A percentile compares a stretch with the other conserved stretches of the same genome.
Evolutionary conservation across 1,139 yeast genomes (phyloP).

Genomic region (Kodamaea sp.): DNA sequence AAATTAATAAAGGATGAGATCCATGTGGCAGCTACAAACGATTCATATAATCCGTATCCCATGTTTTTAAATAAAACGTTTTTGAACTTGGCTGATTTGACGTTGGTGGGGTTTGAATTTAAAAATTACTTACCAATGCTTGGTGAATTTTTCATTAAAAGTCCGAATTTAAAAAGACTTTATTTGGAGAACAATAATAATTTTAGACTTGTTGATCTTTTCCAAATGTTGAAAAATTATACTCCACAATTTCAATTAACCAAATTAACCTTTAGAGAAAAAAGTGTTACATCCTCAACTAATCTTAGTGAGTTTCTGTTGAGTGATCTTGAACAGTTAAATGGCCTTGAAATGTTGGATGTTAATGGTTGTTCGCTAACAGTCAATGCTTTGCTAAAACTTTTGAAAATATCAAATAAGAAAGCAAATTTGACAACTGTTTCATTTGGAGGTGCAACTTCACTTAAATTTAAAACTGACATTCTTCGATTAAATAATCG

Average conservation of each 20-base stretch:
- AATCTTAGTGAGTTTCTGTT: conserved; percentile 26
- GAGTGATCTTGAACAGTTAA: conserved; percentile 25
- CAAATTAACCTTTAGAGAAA: conserved; percentile 33
- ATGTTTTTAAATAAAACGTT: conserved; percentile 20
- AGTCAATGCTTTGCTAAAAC: conserved; percentile 28
- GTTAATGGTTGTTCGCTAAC: conserved; percentile 34
- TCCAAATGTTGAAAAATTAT: conserved; percentile 30
- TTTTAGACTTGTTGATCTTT: conserved; percentile 26
- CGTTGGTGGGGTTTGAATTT: conserved; percentile 33
- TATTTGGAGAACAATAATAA: conserved; percentile 35
- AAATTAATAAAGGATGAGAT: conserved; percentile 14
- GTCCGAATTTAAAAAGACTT: conserved; percentile 19
- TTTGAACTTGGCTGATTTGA: conserved; percentile 24
- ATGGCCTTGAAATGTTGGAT: conserved; percentile 27
- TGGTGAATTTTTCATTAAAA: conserved; percentile 27
- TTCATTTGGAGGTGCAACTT: conserved; percentile 33
- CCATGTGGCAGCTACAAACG: conserved; percentile 11
- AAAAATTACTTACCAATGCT: conserved; percentile 24
- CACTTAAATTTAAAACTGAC: conserved; percentile 30
- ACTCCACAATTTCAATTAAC: conserved; percentile 25
- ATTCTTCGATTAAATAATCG: conserved; percentile 13
- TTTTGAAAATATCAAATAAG: conserved; percentile 22
- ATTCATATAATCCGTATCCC: conserved; percentile 28
- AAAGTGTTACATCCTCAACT: conserved; percentile 15
- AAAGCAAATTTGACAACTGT: conserved; percentile 17